Evolutionary conservation across 495 filamentous ascomycete species (phyloP), one percentile per base, ranked within the genome.

Genomic region (Podospora australis): DNA sequence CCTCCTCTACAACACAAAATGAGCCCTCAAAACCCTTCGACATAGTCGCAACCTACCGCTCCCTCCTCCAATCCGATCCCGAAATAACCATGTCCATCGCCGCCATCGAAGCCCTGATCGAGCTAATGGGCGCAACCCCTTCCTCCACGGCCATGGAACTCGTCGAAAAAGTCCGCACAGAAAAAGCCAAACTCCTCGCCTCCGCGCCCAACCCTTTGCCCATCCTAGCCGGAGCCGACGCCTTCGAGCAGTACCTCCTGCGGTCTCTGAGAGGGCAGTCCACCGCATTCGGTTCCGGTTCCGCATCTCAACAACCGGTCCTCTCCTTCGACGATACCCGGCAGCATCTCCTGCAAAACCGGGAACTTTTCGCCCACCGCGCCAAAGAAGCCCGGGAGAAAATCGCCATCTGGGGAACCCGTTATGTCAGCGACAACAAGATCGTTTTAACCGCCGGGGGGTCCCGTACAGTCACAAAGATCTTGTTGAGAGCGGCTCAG

Each of bases 11-110:
- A 14, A 41, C 43, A 14, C 44, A 40, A 17, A 26, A 59, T 29
- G 43, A 61, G 53, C 48, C 38, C 16, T n/a, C 52, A 10, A 46
- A 21, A 10, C 10, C 50, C 8, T 62, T 62, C 39, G 61, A 65
- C 58, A 80, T 81, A 46, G 76, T 81, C 47, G 62, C 61, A 46
- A 70, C 72, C 41, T 81, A 80, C 64, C 62, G 65, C 34, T 56
- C 63, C 40, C 73, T 79, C 49, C 68, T 80, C 16, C 50, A 59
- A 48, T 70, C 75, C 28, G 89, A 96, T 66, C 80, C 83, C 11
- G 86, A 92, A 22, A 78, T 96, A 32, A 95, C 90, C 21, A 95
- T 95, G 87, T 88, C 91, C 40, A 84, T 98, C 42, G 92, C 91
- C 2, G 90, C 92, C 44, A 96, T 98, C 64, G 90, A 96, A 69